phyloP scores from a whole-genome alignment of 2,329 filamentous ascomycete species.

The Volutella citrinella region DNA sequence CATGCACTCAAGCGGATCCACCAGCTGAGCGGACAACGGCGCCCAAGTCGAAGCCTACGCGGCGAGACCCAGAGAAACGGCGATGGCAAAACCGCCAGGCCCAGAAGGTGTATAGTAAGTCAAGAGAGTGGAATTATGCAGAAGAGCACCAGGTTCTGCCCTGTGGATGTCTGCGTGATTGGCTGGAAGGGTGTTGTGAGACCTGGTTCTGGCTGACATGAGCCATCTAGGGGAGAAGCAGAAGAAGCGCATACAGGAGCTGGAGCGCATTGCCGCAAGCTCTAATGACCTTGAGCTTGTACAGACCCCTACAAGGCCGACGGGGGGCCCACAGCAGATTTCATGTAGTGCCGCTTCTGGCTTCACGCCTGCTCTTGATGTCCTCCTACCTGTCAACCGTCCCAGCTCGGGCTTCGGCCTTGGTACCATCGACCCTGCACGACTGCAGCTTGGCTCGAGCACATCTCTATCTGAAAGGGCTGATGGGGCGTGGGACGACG shows the following conservation, averaged over 20 bases:
- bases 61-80: slow-evolving; percentile 24
- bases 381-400: not conserved
- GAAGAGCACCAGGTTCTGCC: too few species aligned
- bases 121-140: too few species aligned
- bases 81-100: slow-evolving; percentile 26
- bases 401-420: not conserved
- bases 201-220: slow-evolving; percentile 21
- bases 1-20: too few species aligned
- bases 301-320: too few species aligned
- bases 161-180: too few species aligned
- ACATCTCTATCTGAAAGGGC: slow-evolving; percentile 5
- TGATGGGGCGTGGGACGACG: slow-evolving; percentile 5
- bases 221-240: slow-evolving; percentile 27
- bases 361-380: too few species aligned
- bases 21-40: slow-evolving; percentile 2
- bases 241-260: slow-evolving; percentile 22
- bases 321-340: too few species aligned
- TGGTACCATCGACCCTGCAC: slow-evolving; percentile 16
- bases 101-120: slow-evolving; percentile 54
- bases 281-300: not conserved
- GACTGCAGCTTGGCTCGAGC: slow-evolving; percentile 9
- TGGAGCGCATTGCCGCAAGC: slow-evolving; percentile 20
- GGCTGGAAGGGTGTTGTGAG: not conserved
- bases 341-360: too few species aligned
- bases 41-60: slow-evolving; percentile 11